Evolutionary conservation across 139 green algal species (phyloP).

Genomic region (Pseudopediastrum boryanum): DNA sequence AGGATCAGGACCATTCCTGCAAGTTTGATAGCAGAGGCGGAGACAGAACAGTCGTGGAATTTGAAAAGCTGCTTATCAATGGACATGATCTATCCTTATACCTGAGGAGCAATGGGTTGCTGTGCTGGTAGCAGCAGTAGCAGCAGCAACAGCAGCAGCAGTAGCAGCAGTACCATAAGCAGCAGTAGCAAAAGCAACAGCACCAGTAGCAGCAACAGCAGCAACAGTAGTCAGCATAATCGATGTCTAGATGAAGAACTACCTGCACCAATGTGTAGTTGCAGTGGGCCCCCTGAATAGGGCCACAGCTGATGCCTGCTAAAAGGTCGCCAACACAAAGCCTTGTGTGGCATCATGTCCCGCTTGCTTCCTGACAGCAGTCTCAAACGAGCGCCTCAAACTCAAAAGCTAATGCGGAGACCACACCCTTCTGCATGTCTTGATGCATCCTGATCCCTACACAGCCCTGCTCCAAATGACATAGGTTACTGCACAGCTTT

Average conservation of each 20-base stretch:
- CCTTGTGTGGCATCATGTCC: not conserved
- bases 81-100: not conserved
- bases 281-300: not conserved
- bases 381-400: too few relatives aligned
- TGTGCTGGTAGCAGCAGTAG: not conserved
- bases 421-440: not conserved
- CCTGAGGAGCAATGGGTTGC: too few relatives aligned
- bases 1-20: not conserved
- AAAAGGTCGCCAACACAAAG: too few relatives aligned
- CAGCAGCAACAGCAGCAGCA: not conserved
- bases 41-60: not conserved
- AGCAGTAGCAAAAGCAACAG: not conserved
- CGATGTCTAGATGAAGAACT: not conserved
- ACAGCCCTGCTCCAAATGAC: too few relatives aligned
- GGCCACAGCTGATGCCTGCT: not conserved
- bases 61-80: not conserved
- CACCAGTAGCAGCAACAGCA: not conserved
- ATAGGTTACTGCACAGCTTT: too few relatives aligned
- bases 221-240: not conserved
- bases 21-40: not conserved
- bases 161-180: not conserved
- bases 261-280: not conserved
- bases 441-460: too few relatives aligned
- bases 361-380: too few relatives aligned
- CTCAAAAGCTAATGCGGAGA: not conserved